A percentile compares a stretch with the other conserved stretches of the same genome.
These are phyloP conservation scores for Pseudogymnoascus sp. DNA, from an alignment of 2,329 filamentous ascomycete species.

Conservation along the genomic window DNA sequence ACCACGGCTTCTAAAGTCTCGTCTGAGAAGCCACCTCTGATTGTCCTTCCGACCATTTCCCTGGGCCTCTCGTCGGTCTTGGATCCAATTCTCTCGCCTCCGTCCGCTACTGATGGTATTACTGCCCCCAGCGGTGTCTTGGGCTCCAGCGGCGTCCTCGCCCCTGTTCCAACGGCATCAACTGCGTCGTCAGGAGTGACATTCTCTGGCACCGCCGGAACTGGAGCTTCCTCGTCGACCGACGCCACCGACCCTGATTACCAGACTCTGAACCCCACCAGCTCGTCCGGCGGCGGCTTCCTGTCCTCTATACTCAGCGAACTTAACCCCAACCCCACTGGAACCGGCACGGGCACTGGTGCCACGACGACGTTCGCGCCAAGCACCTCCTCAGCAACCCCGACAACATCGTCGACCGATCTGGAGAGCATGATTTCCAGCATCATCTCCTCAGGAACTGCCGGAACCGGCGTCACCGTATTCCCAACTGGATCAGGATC, in stretches of 20 bases:
- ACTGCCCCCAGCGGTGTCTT: conserved; percentile 10
- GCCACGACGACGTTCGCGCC: not conserved
- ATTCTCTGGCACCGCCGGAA: conserved; percentile 11
- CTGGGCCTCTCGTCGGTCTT: not conserved
- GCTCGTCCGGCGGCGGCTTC: not conserved
- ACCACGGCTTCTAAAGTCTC: not conserved
- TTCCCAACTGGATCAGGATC: not conserved
- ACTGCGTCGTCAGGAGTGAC: not conserved
- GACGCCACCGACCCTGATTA: conserved; percentile 18
- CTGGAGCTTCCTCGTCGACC: conserved; percentile 14
- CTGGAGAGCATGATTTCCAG: not conserved
- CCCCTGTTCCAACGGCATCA: not conserved
- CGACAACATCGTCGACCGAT: not conserved
- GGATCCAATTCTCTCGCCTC: not conserved
- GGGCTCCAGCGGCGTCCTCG: conserved; percentile 1
- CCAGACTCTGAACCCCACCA: not conserved
- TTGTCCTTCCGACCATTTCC: not conserved
- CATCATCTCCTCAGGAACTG: not conserved
- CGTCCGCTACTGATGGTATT: conserved; percentile 8
- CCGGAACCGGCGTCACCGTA: not conserved
- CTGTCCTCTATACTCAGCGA: not conserved
- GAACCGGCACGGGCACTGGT: not conserved
- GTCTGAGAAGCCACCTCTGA: not conserved
- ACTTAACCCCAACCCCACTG: not conserved
- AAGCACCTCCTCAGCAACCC: not conserved